Base-by-base conservation (phyloP, 192 early-diverging fungal genomes). In the Backusella psychrophila region DNA sequence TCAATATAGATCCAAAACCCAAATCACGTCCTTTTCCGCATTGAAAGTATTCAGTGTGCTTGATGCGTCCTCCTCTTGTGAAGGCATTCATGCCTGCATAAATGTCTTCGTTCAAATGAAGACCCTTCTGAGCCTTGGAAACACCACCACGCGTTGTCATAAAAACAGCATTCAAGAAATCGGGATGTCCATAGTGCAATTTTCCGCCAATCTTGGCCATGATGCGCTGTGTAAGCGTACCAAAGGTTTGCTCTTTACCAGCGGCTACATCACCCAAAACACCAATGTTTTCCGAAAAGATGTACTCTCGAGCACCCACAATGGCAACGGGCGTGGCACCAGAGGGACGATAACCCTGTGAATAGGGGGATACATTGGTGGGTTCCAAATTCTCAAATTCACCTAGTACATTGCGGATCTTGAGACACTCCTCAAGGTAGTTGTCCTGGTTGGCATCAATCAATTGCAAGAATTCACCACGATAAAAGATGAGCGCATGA, bases 401-500 rank as follows among this genome's bases (percentile, higher is more conserved):
- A 29, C 91, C 91, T 5, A 96, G 85, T 6, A 96, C 89, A 79
- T 93, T 94, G 29, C 94, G 87, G 73, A 96, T 93, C 83, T 96
- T 96, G 77, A 96, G 84, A 52, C 91, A 90, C 85, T 95, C 94
- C 72, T 96, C 95, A n/a, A 96, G 85, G 77, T 96, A 96, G 81
- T 96, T 94, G 79, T 96, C 95, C 86, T 95, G 94, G 75, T 96
- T 96, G 21, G 95, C 95, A 74, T 96, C 95, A 34, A 96, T 89
- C 11, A 95, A 81, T 79, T 96, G 93, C 42, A 96, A 36, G 66
- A 94, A 95, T 85, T 96, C 95, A 42, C 95, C 95, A 49, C 95
- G 94, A 49, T 89, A 89, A 69, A 93, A 96, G 39, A 95, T 89
- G 52, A 96, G 88, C 21, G 93, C 87, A 75, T 95, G 94, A 81